A percentile compares a stretch with the other conserved stretches of the same genome.
These are phyloP conservation scores for Nannochloris sp. DNA, from an alignment of 139 green algal genomes.

Conservation along the genomic window DNA sequence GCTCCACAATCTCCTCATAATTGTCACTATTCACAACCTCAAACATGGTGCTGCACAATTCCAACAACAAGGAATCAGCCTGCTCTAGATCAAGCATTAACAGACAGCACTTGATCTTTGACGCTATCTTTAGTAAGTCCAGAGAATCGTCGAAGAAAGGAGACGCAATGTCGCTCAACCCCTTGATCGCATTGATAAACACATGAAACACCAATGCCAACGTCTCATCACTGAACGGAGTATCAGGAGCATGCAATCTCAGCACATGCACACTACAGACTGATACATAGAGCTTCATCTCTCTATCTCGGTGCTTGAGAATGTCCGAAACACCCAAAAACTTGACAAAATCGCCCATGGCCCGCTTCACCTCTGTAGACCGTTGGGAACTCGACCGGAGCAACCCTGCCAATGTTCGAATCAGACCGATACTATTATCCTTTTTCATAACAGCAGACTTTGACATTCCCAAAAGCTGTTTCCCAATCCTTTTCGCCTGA, in stretches of 20 bases:
- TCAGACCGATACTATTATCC: too few relatives aligned
- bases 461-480: too few relatives aligned
- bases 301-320: slow-evolving; percentile 44
- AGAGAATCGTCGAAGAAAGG: slow-evolving; percentile 43
- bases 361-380: slow-evolving; percentile 19
- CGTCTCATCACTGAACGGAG: slow-evolving; percentile 38
- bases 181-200: slow-evolving; percentile 35
- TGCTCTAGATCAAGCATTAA: slow-evolving; percentile 48
- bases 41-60: slow-evolving; percentile 40
- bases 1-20: slow-evolving; percentile 9
- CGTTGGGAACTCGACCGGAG: slow-evolving; percentile 40
- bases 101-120: slow-evolving; percentile 45
- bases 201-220: slow-evolving; percentile 47
- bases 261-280: slow-evolving; percentile 43
- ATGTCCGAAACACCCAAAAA: slow-evolving; percentile 20
- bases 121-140: slow-evolving; percentile 40
- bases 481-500: too few relatives aligned
- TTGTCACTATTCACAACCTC: slow-evolving; percentile 37
- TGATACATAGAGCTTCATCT: slow-evolving; percentile 44
- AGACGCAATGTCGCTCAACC: slow-evolving; percentile 31
- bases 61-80: slow-evolving; percentile 24
- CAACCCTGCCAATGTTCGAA: neutral
- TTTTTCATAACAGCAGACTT: too few relatives aligned
- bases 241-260: slow-evolving; percentile 48
- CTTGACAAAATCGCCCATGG: slow-evolving; percentile 17